Conservation (phyloP, 2,329 filamentous ascomycete genomes). For the Cercospora berteroae region DNA sequence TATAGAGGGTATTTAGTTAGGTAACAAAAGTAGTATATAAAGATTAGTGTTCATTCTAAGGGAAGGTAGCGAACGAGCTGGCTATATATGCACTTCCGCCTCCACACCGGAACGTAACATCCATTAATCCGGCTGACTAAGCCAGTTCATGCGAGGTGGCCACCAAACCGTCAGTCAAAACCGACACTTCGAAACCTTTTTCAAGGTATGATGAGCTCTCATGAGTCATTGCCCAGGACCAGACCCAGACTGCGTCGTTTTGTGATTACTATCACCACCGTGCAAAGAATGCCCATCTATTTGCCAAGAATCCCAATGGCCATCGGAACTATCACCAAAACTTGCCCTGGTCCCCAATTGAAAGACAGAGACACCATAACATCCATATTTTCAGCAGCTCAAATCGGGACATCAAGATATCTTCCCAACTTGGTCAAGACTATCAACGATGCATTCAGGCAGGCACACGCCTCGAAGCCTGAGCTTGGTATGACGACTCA, state of each 20-base stretch:
- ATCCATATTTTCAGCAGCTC: slow-evolving; percentile 11
- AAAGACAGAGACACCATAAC: slow-evolving; percentile 7
- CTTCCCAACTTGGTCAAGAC: slow-evolving; percentile 14
- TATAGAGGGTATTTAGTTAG: too few relatives aligned
- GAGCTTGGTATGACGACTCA: slow-evolving; percentile 10
- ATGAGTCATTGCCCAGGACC: background rate
- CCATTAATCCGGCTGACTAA: too few relatives aligned
- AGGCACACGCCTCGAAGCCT: slow-evolving; percentile 13
- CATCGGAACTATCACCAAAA: background rate
- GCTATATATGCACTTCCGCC: too few relatives aligned
- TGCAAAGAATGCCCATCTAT: background rate
- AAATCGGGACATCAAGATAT: slow-evolving; percentile 12
- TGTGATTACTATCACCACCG: background rate
- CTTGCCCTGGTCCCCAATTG: slow-evolving; percentile 1
- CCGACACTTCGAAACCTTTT: background rate
- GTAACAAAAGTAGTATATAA: too few relatives aligned
- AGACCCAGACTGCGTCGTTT: background rate
- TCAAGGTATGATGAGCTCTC: background rate
- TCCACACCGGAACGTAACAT: too few relatives aligned
- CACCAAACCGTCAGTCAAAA: too few relatives aligned
- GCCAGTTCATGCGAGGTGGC: too few relatives aligned
- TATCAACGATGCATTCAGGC: slow-evolving; percentile 18
- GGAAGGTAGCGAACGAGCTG: too few relatives aligned
- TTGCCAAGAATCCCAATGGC: background rate
- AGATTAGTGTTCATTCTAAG: too few relatives aligned